These are phyloP conservation scores for Amaranthus cruentus DNA, from an alignment of 148 eudicot species.

Conservation along the genomic window DNA sequence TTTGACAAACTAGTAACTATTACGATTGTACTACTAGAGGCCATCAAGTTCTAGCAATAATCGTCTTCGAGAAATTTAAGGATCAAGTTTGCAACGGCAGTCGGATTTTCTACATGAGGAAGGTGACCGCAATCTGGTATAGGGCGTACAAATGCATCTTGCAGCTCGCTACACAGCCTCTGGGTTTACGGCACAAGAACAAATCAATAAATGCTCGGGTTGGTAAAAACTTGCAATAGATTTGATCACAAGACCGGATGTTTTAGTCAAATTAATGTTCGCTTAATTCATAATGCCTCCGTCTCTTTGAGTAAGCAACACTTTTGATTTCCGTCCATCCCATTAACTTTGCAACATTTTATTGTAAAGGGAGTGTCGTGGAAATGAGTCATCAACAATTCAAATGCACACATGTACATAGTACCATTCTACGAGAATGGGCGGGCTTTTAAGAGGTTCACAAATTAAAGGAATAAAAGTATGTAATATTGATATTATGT, in stretches of 20 bases:
- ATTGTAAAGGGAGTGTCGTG: background rate
- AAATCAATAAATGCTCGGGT: background rate
- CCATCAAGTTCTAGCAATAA: background rate
- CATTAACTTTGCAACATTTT: background rate
- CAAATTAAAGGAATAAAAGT: background rate
- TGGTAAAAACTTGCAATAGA: background rate
- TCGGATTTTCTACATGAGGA: slow-evolving; percentile 83
- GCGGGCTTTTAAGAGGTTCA: background rate
- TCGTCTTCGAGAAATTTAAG: slow-evolving; percentile 37
- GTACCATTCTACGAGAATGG: background rate
- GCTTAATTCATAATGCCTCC: too few relatives aligned
- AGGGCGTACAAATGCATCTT: slow-evolving; percentile 58
- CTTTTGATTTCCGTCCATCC: too few relatives aligned
- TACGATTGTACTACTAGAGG: too few relatives aligned
- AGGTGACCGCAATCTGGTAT: slow-evolving; percentile 88
- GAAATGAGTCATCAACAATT: background rate
- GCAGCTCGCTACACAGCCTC: slow-evolving; percentile 66
- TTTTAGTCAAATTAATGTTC: background rate
- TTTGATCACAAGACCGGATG: background rate
- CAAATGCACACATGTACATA: background rate
- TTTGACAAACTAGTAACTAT: too few relatives aligned
- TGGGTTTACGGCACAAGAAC: slow-evolving; percentile 25
- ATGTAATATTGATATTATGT: background rate
- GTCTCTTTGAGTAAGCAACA: too few relatives aligned
- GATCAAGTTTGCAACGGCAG: slow-evolving; percentile 52